Evolutionary conservation across 768 basidiomycete genomes (phyloP).

Genomic region (Mycena galericulata): DNA sequence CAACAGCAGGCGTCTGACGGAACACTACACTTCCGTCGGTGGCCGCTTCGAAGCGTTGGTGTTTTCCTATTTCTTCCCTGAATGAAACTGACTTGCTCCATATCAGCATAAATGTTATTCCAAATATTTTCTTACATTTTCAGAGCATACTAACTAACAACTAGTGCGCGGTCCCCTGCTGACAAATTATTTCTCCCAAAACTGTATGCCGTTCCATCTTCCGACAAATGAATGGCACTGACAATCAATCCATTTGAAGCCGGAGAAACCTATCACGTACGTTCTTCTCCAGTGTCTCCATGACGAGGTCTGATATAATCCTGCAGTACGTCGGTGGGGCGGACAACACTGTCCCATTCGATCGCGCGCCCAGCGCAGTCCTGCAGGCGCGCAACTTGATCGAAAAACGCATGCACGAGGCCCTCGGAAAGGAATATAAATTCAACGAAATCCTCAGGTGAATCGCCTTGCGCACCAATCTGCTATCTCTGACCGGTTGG

Average conservation of each 20-base stretch:
- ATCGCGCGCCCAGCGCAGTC: constrained; percentile 69
- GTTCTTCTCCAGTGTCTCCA: neutral
- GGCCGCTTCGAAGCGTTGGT: constrained; percentile 76
- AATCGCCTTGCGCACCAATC: neutral
- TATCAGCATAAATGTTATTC: constrained; percentile 74
- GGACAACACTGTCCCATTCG: constrained; percentile 76
- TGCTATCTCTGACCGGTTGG: constrained; percentile 6
- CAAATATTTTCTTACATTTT: neutral
- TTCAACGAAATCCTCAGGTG: constrained; percentile 86
- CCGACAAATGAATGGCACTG: neutral
- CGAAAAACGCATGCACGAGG: constrained; percentile 61
- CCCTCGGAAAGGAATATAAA: constrained; percentile 50
- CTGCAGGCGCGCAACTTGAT: constrained; percentile 69
- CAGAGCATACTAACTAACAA: constrained; percentile 18
- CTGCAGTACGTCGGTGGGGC: constrained; percentile 82
- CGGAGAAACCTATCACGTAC: constrained; percentile 84
- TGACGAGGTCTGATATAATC: neutral
- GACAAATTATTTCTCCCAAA: constrained; percentile 89
- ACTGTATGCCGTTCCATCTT: constrained; percentile 61
- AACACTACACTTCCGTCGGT: constrained; percentile 72
- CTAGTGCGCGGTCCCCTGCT: constrained; percentile 76
- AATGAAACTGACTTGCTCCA: constrained; percentile 20
- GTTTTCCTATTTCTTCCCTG: neutral
- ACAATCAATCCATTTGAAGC: constrained; percentile 57
- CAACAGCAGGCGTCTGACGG: constrained; percentile 73